phyloP scores from a whole-genome alignment of 2,329 filamentous ascomycete species.

The Lasiodiplodia sp. region DNA sequence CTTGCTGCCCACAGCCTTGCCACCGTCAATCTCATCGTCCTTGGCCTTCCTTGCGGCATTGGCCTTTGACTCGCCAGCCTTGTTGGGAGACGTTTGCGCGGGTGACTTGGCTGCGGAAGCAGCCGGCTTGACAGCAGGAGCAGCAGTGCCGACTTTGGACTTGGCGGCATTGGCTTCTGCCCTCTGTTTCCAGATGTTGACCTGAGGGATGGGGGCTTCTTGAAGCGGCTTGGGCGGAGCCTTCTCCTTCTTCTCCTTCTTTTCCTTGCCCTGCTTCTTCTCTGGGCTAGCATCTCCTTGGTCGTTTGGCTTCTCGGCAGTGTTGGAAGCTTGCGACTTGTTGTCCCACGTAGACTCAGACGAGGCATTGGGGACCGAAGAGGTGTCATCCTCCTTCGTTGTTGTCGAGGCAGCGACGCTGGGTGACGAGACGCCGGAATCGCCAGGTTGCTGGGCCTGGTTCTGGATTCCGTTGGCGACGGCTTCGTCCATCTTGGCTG shows the following conservation, averaged over 20 bases:
- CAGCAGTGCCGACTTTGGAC: slow-evolving; percentile 41
- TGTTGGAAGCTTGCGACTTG: slow-evolving; percentile 68
- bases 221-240: slow-evolving; percentile 68
- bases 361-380: slow-evolving; percentile 67
- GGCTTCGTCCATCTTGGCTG: slow-evolving; percentile 37
- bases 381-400: slow-evolving; percentile 67
- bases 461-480: slow-evolving; percentile 35
- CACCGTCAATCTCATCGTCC: slow-evolving; percentile 32
- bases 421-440: slow-evolving; percentile 56
- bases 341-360: slow-evolving; percentile 73
- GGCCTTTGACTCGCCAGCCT: slow-evolving; percentile 25
- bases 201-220: slow-evolving; percentile 80
- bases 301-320: slow-evolving; percentile 66
- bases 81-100: slow-evolving; percentile 35
- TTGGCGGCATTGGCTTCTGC: slow-evolving; percentile 61
- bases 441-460: slow-evolving; percentile 33
- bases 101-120: slow-evolving; percentile 21
- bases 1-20: slow-evolving; percentile 36
- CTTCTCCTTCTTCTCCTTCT: slow-evolving; percentile 54
- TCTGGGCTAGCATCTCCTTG: slow-evolving; percentile 38
- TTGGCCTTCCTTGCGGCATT: slow-evolving; percentile 39
- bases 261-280: slow-evolving; percentile 59
- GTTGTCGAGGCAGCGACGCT: slow-evolving; percentile 62
- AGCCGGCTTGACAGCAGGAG: slow-evolving; percentile 45
- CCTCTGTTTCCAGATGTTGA: slow-evolving; percentile 89